These are phyloP conservation scores for Rhizopus stolonifer DNA, from an alignment of 371 early-diverging fungal genomes.

Conservation along the genomic window DNA sequence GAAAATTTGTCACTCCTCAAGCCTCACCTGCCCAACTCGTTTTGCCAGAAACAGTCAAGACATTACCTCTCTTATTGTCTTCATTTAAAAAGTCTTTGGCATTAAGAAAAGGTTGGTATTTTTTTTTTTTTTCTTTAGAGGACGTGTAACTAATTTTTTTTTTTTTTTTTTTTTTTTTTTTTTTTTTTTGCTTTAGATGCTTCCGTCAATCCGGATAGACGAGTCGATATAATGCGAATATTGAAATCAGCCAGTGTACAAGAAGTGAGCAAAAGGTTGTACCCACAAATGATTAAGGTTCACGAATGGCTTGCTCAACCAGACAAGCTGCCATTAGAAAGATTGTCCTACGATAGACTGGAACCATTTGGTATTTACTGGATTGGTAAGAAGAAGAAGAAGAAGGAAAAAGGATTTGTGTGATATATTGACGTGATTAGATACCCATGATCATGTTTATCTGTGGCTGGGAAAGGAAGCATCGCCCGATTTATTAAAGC, in stretches of 20 bases:
- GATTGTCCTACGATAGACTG: constrained; percentile 79
- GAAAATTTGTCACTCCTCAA: constrained; percentile 82
- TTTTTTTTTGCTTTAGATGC: no score
- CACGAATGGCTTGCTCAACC: constrained; percentile 16
- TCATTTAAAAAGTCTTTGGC: constrained; percentile 78
- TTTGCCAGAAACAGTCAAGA: constrained; percentile 90
- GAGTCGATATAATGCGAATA: constrained; percentile 76
- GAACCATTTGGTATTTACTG: constrained; percentile 73
- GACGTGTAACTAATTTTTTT: not conserved
- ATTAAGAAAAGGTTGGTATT: constrained; percentile 61
- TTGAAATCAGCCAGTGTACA: constrained; percentile 71
- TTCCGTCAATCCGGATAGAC: constrained; percentile 66
- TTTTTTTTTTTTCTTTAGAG: no score
- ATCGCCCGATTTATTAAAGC: constrained; percentile 15
- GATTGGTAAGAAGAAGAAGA: constrained; percentile 37
- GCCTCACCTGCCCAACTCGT: constrained; percentile 90
- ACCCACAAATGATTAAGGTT: constrained; percentile 75
- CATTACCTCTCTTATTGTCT: constrained; percentile 80
- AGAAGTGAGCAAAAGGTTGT: constrained; percentile 72
- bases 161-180: no score
- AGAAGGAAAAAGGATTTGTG: no score
- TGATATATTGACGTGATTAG: no score
- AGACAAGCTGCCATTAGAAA: constrained; percentile 42
- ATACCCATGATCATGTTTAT: constrained; percentile 17
- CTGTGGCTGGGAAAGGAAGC: constrained; percentile 39